Evolutionary conservation across 2,329 filamentous ascomycete species (phyloP), one percentile per base, ranked within the genome.

Genomic region (Aspergillus japonicus): DNA sequence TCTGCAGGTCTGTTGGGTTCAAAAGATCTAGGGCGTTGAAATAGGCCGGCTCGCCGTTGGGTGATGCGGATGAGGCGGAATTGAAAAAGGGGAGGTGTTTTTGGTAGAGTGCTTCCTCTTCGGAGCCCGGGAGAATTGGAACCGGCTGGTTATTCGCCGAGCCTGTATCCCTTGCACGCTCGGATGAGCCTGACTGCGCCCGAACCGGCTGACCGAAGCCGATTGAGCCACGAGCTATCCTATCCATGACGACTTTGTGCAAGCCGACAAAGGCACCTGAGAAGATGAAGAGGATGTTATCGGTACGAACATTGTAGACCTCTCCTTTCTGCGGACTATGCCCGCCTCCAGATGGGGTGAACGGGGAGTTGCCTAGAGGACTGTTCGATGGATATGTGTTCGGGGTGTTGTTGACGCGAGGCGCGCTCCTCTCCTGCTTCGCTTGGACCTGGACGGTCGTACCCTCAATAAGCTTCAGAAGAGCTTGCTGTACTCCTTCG

Each of bases 271-370:
- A 99, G 19, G 95, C 95, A 19, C 95, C 95, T 12, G 93, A 96
- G 74, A 95, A 96, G 47, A 99, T 92, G 77, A 99, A 99, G 29
- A 99, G 84, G 61, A 99, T 98, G 68, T 98, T 97, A 65, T 92
- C 93, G 0, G 95, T 99, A 68, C 95, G 90, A 59, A 97, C 88
- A 58, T 91, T 87, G 75, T 84, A 88, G 4, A 85, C 78, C 62
- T 88, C 86, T 21, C 81, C 81, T 71, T 86, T 88, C 52, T 74
- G 70, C 3, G 75, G 68, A 19, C 68, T 62, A n/a, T 68, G 73
- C 19, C 71, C 64, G 11, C 67, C 66, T 21, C 68, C 65, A 8
- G 72, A 64, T 11, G 74, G 67, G 6, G 70, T 66, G 33, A 71
- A 74, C 35, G 67, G 66, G 7, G 64, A 64, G 52, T 72, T 73